Conservation (phyloP, 768 basidiomycete genomes). For the Boletus pseudo-olivaceus region DNA sequence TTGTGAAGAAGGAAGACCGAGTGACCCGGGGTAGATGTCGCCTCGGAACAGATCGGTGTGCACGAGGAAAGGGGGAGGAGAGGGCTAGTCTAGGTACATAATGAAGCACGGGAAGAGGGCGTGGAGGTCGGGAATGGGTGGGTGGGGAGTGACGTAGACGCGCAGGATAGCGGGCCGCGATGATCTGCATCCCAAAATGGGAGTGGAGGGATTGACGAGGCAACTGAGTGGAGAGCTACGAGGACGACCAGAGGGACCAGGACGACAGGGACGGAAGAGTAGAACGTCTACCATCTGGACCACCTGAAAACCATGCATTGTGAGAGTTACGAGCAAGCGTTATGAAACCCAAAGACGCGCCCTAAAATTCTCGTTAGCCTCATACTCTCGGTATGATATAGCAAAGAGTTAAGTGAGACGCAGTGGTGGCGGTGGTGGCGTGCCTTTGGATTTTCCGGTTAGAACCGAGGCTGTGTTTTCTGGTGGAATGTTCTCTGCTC, state of each 20-base stretch:
- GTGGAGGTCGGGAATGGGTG: conserved; percentile 13
- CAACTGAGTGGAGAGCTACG: too few species aligned
- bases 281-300: too few species aligned
- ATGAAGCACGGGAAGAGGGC: conserved; percentile 14
- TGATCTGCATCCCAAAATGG: conserved; percentile 28
- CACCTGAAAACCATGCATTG: too few species aligned
- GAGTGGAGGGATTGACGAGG: conserved; percentile 3
- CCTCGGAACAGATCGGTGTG: conserved; percentile 1
- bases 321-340: too few species aligned
- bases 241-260: too few species aligned
- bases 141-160: conserved; percentile 12
- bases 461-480: conserved; percentile 31
- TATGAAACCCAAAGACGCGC: too few species aligned
- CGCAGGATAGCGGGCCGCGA: conserved; percentile 7
- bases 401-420: too few species aligned
- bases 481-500: conserved; percentile 24
- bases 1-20: background rate
- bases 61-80: conserved; percentile 7
- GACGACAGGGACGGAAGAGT: background rate
- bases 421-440: conserved; percentile 9
- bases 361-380: too few species aligned
- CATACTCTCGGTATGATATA: too few species aligned
- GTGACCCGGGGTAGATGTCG: background rate
- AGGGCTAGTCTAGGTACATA: conserved; percentile 4
- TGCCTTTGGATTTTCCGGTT: conserved; percentile 12